Percentiles rank a stretch among this genome's conserved stretches.
phyloP scores from a whole-genome alignment of 1,284 basidiomycete genomes.

The Heterobasidion parviporum region DNA sequence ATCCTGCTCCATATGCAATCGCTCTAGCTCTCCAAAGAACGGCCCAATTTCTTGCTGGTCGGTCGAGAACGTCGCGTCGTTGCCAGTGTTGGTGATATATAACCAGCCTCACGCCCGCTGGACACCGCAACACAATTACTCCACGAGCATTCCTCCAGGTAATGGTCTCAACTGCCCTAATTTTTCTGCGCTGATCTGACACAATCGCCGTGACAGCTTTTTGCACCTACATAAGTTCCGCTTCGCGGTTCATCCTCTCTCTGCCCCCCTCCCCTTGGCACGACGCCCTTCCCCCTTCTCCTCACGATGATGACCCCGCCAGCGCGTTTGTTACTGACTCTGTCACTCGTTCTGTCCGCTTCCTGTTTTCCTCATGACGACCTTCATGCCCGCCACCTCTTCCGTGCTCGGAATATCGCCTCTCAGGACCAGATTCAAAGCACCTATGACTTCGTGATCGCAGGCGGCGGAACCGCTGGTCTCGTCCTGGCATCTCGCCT shows the following conservation, averaged over 20 bases:
- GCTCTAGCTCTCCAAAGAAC: too few relatives aligned
- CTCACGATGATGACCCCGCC: neutral
- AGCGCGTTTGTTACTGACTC: neutral
- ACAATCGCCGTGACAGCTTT: neutral
- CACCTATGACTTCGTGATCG: constrained; percentile 50
- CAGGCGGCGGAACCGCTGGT: constrained; percentile 64
- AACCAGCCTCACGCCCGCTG: too few relatives aligned
- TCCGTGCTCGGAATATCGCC: neutral
- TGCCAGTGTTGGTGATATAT: too few relatives aligned
- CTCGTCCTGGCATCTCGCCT: constrained; percentile 61
- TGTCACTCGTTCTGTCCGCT: neutral
- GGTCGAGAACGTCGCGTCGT: too few relatives aligned
- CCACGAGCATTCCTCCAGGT: too few relatives aligned
- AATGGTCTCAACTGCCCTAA: too few relatives aligned
- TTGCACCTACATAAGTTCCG: neutral
- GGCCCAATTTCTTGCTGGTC: too few relatives aligned
- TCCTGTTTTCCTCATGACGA: neutral
- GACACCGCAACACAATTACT: too few relatives aligned
- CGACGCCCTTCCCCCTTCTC: neutral
- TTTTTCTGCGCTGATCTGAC: too few relatives aligned
- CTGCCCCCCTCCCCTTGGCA: neutral
- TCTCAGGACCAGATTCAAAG: neutral
- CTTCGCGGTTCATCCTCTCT: neutral
- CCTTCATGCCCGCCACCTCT: neutral
- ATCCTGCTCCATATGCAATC: too few relatives aligned